These are phyloP conservation scores for Astrothelium subdiscretum DNA, from an alignment of 495 filamentous ascomycete species.

Conservation along the genomic window DNA sequence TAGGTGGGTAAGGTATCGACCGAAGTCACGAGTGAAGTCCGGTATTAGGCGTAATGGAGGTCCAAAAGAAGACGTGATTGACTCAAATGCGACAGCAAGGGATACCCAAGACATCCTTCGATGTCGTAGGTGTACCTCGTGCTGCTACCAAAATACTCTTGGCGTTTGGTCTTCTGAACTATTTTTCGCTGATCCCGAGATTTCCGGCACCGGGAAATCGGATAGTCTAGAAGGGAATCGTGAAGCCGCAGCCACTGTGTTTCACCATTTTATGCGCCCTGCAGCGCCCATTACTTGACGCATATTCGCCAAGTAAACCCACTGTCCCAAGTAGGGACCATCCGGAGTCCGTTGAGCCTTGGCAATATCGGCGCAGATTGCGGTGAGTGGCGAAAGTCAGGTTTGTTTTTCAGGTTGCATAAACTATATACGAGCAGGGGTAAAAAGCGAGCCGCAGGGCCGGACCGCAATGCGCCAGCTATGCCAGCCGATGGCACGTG, in stretches of 20 bases:
- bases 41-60: not conserved
- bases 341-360: not conserved
- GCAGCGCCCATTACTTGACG: not conserved
- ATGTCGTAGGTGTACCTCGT: not conserved
- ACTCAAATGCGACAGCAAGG: not conserved
- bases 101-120: not conserved
- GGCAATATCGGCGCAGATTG: not conserved
- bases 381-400: not conserved
- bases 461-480: not conserved
- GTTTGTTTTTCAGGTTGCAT: not conserved
- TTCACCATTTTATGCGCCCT: conserved; percentile 1
- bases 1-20: not conserved
- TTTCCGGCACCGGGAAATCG: not conserved
- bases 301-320: conserved; percentile 1
- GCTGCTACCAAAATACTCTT: not conserved
- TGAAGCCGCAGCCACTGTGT: not conserved
- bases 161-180: not conserved
- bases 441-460: not conserved
- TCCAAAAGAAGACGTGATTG: not conserved
- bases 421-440: not conserved
- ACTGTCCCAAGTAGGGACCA: not conserved
- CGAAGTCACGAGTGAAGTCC: not conserved
- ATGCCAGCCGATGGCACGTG: not conserved
- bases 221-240: not conserved
- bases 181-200: not conserved